These are phyloP conservation scores for Astrothelium macrocarpum DNA, from an alignment of 495 filamentous ascomycete genomes.

Conservation along the genomic window DNA sequence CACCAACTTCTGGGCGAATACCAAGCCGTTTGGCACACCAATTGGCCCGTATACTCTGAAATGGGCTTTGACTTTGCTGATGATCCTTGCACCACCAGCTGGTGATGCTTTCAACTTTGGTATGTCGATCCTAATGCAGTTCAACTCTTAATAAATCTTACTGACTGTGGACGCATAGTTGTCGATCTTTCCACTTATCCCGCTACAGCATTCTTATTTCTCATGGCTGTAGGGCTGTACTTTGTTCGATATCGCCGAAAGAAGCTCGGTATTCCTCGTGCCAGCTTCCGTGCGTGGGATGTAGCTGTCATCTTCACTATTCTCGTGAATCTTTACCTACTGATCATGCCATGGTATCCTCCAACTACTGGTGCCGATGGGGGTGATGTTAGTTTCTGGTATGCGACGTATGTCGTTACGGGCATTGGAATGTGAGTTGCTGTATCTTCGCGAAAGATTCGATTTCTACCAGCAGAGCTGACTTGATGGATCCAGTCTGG, in stretches of 20 bases:
- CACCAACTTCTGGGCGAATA: constrained; percentile 54
- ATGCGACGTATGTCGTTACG: constrained; percentile 50
- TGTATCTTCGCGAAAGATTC: neutral
- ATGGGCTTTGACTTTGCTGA: constrained; percentile 49
- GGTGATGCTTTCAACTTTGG: constrained; percentile 52
- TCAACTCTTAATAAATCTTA: neutral
- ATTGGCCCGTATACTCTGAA: constrained; percentile 40
- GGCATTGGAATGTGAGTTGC: constrained; percentile 47
- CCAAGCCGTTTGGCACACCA: constrained; percentile 45
- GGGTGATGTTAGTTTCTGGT: constrained; percentile 59
- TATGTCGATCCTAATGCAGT: neutral
- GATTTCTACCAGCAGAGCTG: neutral
- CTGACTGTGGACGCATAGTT: constrained; percentile 26
- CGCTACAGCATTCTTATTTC: constrained; percentile 41
- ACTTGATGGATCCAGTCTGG: constrained; percentile 29
- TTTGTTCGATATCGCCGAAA: constrained; percentile 43
- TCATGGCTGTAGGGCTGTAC: constrained; percentile 46
- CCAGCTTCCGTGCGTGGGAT: constrained; percentile 48
- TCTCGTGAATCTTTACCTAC: constrained; percentile 44
- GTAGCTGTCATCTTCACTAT: constrained; percentile 46
- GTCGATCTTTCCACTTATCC: constrained; percentile 48
- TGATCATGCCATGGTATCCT: constrained; percentile 60
- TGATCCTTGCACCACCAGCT: constrained; percentile 57
- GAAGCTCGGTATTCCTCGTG: constrained; percentile 33
- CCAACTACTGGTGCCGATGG: constrained; percentile 45